These are phyloP conservation scores for Penicillium sp. DNA, from an alignment of 2,329 filamentous ascomycete genomes.

Conservation along the genomic window DNA sequence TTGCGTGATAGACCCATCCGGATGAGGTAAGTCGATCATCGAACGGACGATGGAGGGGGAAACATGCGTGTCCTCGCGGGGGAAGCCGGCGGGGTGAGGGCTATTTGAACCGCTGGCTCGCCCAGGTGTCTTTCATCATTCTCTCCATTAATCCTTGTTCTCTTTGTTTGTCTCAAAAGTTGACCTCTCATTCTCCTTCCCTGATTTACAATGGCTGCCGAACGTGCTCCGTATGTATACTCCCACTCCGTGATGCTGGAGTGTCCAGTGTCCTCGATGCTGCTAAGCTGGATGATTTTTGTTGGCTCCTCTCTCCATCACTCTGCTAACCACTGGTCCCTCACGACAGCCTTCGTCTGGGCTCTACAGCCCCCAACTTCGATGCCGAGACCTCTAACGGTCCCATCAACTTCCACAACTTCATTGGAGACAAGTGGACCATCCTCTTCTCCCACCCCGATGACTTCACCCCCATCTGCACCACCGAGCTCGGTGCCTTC, in stretches of 20 bases:
- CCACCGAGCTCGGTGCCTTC: slow-evolving; percentile 90
- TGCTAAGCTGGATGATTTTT: too few species aligned
- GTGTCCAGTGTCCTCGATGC: too few species aligned
- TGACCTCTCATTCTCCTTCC: background rate
- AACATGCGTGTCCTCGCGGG: slow-evolving; percentile 2
- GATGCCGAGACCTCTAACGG: slow-evolving; percentile 61
- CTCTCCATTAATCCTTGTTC: background rate
- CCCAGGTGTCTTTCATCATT: slow-evolving; percentile 5
- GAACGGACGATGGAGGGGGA: background rate
- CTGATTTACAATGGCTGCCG: slow-evolving; percentile 36
- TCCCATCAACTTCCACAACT: slow-evolving; percentile 65
- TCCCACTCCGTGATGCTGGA: background rate
- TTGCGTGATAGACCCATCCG: slow-evolving; percentile 31
- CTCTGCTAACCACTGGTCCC: slow-evolving; percentile 8
- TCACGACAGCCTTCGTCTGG: slow-evolving; percentile 52
- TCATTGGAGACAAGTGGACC: slow-evolving; percentile 64
- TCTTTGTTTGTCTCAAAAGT: background rate
- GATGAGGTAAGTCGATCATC: slow-evolving; percentile 15
- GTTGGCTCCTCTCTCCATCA: too few species aligned
- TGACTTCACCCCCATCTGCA: slow-evolving; percentile 94
- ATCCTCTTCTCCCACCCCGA: slow-evolving; percentile 65
- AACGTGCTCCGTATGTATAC: slow-evolving; percentile 40
- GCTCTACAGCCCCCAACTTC: slow-evolving; percentile 63
- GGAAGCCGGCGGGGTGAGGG: slow-evolving; percentile 11
- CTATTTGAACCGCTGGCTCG: slow-evolving; percentile 12